Evolutionary conservation across 2,329 filamentous ascomycete species (phyloP).

Genomic region (Xylaria sp.): DNA sequence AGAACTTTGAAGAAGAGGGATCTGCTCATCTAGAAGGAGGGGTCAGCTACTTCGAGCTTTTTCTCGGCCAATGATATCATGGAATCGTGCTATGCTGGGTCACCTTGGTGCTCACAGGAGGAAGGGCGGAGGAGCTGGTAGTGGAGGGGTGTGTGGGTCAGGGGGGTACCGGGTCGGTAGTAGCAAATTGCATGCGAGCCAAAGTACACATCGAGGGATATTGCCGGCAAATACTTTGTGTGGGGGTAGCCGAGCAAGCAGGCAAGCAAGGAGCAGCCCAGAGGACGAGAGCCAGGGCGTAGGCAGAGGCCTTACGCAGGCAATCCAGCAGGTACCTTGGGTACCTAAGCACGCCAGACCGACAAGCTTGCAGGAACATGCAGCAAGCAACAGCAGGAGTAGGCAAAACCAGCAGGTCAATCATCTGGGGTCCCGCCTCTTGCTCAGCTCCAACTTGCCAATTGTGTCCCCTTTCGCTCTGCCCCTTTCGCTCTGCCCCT

Average conservation of each 20-base stretch:
- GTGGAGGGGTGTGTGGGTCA: slow-evolving; percentile 33
- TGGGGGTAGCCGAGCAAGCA: slow-evolving; percentile 22
- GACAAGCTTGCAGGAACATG: slow-evolving; percentile 30
- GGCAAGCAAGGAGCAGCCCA: slow-evolving; percentile 20
- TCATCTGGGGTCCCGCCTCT: slow-evolving; percentile 13
- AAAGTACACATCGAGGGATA: slow-evolving; percentile 24
- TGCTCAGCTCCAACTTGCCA: slow-evolving; percentile 6
- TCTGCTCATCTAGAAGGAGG: slow-evolving; percentile 40
- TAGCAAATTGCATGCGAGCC: neutral
- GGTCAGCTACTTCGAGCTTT: slow-evolving; percentile 38
- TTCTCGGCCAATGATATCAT: slow-evolving; percentile 40
- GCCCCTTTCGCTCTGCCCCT: too few relatives aligned
- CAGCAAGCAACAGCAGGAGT: slow-evolving; percentile 18
- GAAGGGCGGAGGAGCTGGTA: slow-evolving; percentile 24
- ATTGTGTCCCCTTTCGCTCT: neutral
- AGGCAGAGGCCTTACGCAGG: slow-evolving; percentile 7
- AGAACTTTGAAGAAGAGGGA: slow-evolving; percentile 41
- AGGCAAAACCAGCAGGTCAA: slow-evolving; percentile 6
- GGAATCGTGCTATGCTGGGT: slow-evolving; percentile 35
- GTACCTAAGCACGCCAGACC: slow-evolving; percentile 12
- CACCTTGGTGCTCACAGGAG: slow-evolving; percentile 21
- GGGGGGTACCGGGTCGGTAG: slow-evolving; percentile 15
- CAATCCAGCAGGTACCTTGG: slow-evolving; percentile 4
- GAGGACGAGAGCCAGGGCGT: slow-evolving; percentile 3
- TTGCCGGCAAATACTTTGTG: slow-evolving; percentile 28